Evolutionary conservation across 192 early-diverging fungal genomes (phyloP).

Genomic region (Coemansia sp.): DNA sequence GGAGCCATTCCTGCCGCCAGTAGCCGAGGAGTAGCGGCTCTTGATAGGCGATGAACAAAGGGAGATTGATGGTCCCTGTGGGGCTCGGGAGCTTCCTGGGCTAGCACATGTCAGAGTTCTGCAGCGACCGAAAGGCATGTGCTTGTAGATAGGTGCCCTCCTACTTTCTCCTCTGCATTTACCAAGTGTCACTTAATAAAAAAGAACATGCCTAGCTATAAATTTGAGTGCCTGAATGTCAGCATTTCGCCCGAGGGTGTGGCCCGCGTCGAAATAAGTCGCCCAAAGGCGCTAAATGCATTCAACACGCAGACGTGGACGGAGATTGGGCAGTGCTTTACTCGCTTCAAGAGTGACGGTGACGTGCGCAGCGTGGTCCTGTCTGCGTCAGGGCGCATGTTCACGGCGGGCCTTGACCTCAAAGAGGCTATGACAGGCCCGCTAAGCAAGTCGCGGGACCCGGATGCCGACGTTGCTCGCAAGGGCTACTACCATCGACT

Average conservation of each 20-base stretch:
- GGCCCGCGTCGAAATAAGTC: conserved; percentile 78
- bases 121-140: not conserved
- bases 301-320: conserved; percentile 68
- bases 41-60: not conserved
- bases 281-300: conserved; percentile 81
- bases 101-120: not conserved
- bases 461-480: conserved; percentile 21
- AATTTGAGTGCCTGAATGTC: conserved; percentile 63
- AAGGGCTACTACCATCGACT: conserved; percentile 51
- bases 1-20: conserved; percentile 43
- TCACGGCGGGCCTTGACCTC: conserved; percentile 91
- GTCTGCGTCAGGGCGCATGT: conserved; percentile 70
- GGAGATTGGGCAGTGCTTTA: conserved; percentile 67
- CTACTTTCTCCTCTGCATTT: not conserved
- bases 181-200: not conserved
- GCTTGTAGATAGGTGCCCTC: not conserved
- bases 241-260: conserved; percentile 60
- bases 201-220: conserved; percentile 26
- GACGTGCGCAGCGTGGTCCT: conserved; percentile 76
- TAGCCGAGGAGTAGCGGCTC: conserved; percentile 3
- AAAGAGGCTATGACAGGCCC: conserved; percentile 39
- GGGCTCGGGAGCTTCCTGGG: not conserved
- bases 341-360: conserved; percentile 57
- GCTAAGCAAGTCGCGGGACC: conserved; percentile 11
- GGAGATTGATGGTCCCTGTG: not conserved